Conservation (phyloP, 179 eudicot species). For the Corrigiola litoralis region DNA sequence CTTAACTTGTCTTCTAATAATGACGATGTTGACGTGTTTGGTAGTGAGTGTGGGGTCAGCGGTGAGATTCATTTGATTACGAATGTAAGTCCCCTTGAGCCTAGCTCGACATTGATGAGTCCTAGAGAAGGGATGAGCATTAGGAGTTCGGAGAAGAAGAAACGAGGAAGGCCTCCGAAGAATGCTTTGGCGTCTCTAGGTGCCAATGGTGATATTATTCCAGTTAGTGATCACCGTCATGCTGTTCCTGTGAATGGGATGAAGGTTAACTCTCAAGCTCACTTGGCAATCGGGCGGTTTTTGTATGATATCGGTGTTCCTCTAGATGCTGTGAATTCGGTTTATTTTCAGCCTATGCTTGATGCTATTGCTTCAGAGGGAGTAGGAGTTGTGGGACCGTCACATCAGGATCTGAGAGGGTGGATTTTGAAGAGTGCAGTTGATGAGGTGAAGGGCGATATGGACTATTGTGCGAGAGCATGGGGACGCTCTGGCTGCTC, state of each 20-base stretch:
- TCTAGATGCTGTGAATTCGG: slow-evolving; percentile 63
- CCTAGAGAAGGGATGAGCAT: slow-evolving; percentile 33
- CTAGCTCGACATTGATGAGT: slow-evolving; percentile 27
- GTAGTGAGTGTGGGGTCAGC: slow-evolving; percentile 43
- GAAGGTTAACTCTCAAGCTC: slow-evolving; percentile 42
- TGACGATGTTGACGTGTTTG: slow-evolving; percentile 39
- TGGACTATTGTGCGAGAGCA: slow-evolving; percentile 54
- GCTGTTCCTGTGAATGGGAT: slow-evolving; percentile 20
- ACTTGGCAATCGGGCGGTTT: slow-evolving; percentile 72
- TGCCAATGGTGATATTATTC: slow-evolving; percentile 13
- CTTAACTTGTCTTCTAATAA: slow-evolving; percentile 23
- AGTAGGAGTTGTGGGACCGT: slow-evolving; percentile 46
- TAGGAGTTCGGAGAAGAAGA: slow-evolving; percentile 47
- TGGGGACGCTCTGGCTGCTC: slow-evolving; percentile 78
- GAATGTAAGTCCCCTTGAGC: slow-evolving; percentile 37
- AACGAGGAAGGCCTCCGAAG: slow-evolving; percentile 57
- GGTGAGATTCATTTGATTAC: slow-evolving; percentile 45
- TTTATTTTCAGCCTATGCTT: slow-evolving; percentile 82
- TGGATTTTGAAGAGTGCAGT: slow-evolving; percentile 67
- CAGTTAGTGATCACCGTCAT: slow-evolving; percentile 16
- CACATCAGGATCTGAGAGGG: slow-evolving; percentile 76
- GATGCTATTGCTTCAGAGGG: slow-evolving; percentile 79
- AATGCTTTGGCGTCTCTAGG: not conserved
- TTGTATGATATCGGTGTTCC: slow-evolving; percentile 72
- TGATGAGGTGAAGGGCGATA: slow-evolving; percentile 62